Base-by-base conservation (phyloP, 2,329 filamentous ascomycete species). In the Penicillium fuscoglaucum region DNA sequence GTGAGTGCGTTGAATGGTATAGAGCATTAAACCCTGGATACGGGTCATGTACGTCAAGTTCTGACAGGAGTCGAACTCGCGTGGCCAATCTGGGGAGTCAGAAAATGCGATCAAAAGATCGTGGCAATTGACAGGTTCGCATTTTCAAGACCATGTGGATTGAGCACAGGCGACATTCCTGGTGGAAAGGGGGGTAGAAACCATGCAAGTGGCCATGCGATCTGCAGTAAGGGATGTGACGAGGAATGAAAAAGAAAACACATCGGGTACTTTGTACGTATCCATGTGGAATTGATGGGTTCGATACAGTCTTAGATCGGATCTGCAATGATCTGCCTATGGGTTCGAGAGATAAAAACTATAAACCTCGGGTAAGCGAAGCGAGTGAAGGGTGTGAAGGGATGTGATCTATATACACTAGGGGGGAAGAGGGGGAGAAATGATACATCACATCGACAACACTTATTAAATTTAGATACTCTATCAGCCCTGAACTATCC, bases 191-290 rank as follows among this genome's bases (percentile, higher is more conserved):
- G 24, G 31, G 28, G 24, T 54, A 57, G 29, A 53, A 50, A 47
- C 47, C 58, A 61, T 54, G 58, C 55, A 53, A 31, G 54, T 47
- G 44, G 40, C 58, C 57, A 64, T 66, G 58, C 55, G 39, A 17
- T 17, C 10, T 43, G 26, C 44, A 46, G 60, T 57, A 66, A 64
- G 62, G 62, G 54, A 53, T 57, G 46, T 58, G 55, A 57, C 21
- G 26, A 52, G 26, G 47, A 29, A 50, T 35, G 54, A 37, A 29
- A 31, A 57, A 35, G 5, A 40, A 35, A 35, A 28, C 37, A 55
- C 31, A n/a, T n/a, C 51, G 31, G 21, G 26, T 26, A 26, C 26
- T 26, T 26, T 26, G 33, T 44, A 51, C 15, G n/a, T 13, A 53
- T 46, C 13, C 31, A 21, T 28, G n/a, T 46, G 21, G 24, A 28